These are phyloP conservation scores for Phytophthora vignae DNA, from an alignment of 352 stramenopile species.

Conservation along the genomic window DNA sequence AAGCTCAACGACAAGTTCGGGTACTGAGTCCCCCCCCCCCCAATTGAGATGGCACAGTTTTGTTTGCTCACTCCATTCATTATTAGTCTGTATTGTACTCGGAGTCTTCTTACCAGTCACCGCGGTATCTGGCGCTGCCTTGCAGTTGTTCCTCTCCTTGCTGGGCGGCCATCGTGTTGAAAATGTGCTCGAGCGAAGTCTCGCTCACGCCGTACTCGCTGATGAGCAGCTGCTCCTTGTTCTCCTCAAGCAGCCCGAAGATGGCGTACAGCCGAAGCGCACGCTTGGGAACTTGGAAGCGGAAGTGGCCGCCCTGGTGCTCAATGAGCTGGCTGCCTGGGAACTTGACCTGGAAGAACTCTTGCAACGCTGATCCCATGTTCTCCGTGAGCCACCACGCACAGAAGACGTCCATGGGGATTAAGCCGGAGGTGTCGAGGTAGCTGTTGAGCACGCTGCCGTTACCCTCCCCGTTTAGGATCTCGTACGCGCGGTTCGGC, in stretches of 20 bases:
- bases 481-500: slow-evolving; percentile 44
- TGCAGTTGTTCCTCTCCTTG: slow-evolving; percentile 67
- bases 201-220: slow-evolving; percentile 91
- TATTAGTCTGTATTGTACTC: slow-evolving; percentile 29
- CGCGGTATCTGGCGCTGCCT: slow-evolving; percentile 41
- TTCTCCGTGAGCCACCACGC: slow-evolving; percentile 68
- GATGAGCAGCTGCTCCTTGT: slow-evolving; percentile 67
- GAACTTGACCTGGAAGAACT: slow-evolving; percentile 59
- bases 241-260: slow-evolving; percentile 82
- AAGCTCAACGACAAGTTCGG: slow-evolving; percentile 89
- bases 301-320: slow-evolving; percentile 72
- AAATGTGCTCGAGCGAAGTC: slow-evolving; percentile 93
- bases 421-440: slow-evolving; percentile 48
- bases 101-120: slow-evolving; percentile 22
- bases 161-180: slow-evolving; percentile 91
- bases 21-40: slow-evolving; percentile 52
- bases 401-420: slow-evolving; percentile 63
- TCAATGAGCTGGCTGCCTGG: slow-evolving; percentile 55
- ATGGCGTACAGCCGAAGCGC: slow-evolving; percentile 58
- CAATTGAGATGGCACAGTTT: slow-evolving; percentile 14
- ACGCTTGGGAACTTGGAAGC: slow-evolving; percentile 76
- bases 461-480: slow-evolving; percentile 49
- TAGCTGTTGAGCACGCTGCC: slow-evolving; percentile 54
- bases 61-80: slow-evolving; percentile 5
- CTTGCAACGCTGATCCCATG: slow-evolving; percentile 42